Evolutionary conservation across 306 rosid species (phyloP), one percentile per base, ranked within the genome.

Genomic region (peach (Prunus persica)): DNA sequence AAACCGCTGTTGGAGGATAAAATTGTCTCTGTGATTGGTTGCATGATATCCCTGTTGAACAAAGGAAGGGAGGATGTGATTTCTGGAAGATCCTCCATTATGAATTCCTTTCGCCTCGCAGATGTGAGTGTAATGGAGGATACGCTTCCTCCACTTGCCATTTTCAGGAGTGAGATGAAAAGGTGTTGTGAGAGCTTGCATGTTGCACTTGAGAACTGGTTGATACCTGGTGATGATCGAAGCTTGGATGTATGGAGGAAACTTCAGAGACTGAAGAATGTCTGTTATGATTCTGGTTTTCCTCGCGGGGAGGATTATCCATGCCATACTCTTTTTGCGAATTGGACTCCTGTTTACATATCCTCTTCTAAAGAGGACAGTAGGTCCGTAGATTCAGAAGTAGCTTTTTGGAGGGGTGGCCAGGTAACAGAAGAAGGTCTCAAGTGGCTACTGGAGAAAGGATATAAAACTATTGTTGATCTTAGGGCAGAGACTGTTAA

Each of bases 111-210:
- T 74, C 83, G 45, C 57, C 66, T 49, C 0, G 75, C 61, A 2
- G 89, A 81, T 73, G 86, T 80, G 71, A 81, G 78, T 71, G 46
- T 25, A 30, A 71, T 71, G 70, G 97, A 91, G 78, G 96, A 92
- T 65, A 56, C 41, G 45, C 87, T 90, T 46, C 99, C 97, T 12
- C 98, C 99, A 8, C 92, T 95, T 16, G 92, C 92, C 54, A 27
- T 70, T 73, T 95, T 89, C 76, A 89, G 99, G 83, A 76, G 88
- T 15, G 98, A 95, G 88, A 89, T 92, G 97, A 95, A 92, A 82
- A 85, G 92, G 93, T 95, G 97, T 62, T 92, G 97, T 18, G 99
- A 92, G 92, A 95, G 93, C 82, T 91, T 95, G 85, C 97, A 95
- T 66, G 81, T 92, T 50, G 98, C 98, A 69, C 92, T 95, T 54